Percentiles rank a stretch among this genome's conserved stretches.
These are phyloP conservation scores for Arachis monticola DNA, from an alignment of 331 rosid genomes.

Conservation along the genomic window DNA sequence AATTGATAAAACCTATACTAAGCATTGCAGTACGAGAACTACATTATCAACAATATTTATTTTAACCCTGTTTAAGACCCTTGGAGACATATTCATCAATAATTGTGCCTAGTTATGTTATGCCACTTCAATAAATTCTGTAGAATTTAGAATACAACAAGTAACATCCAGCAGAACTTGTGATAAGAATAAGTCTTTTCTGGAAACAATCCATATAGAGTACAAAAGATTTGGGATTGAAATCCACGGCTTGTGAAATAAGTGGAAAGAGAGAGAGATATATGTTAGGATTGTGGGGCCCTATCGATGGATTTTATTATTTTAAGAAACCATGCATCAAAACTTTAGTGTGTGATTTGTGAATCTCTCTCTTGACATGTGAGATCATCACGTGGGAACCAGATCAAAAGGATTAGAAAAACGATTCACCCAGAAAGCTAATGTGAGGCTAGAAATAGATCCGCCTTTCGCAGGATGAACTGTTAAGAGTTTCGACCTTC, in stretches of 20 bases:
- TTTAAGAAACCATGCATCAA: not conserved
- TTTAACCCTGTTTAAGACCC: conserved; percentile 3
- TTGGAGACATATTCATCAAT: not conserved
- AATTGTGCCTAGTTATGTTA: not conserved
- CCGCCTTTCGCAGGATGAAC: conserved; percentile 6
- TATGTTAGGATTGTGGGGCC: conserved; percentile 10
- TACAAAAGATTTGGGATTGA: not conserved
- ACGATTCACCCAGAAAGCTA: conserved; percentile 18
- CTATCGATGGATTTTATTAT: not conserved
- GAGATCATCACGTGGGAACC: conserved; percentile 26
- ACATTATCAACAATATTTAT: conserved; percentile 13
- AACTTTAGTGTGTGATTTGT: not conserved
- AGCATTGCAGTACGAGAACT: conserved; percentile 15
- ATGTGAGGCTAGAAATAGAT: not conserved
- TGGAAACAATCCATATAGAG: not conserved
- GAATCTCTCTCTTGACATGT: not conserved
- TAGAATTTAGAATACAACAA: not conserved
- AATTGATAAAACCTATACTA: conserved; percentile 9
- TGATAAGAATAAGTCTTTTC: not conserved
- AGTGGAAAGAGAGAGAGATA: conserved; percentile 10
- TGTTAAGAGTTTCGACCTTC: not conserved
- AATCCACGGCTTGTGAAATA: conserved; percentile 12
- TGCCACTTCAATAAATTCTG: not conserved
- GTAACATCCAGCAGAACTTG: conserved; percentile 2
- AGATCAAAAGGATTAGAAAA: conserved; percentile 28